A percentile compares a stretch with the other conserved stretches of the same genome.
Evolutionary conservation across 148 eudicot species (phyloP).

Genomic region (Rhododendron ovatum): DNA sequence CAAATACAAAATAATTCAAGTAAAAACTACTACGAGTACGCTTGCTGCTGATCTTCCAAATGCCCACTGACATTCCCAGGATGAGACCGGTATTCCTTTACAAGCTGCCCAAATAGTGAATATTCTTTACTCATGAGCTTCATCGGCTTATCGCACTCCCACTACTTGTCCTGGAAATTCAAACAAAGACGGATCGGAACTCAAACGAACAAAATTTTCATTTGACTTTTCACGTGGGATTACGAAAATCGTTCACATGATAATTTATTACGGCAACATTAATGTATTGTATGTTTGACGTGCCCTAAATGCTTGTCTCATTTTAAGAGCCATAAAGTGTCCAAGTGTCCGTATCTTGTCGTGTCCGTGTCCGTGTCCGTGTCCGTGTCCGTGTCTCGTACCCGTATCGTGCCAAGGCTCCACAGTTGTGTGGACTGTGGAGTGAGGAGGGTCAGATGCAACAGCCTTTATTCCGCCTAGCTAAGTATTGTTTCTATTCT

Average conservation of each 20-base stretch:
- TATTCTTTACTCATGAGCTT: conserved; percentile 59
- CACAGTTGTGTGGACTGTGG: too few relatives aligned
- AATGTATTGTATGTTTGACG: too few relatives aligned
- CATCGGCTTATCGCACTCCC: conserved; percentile 70
- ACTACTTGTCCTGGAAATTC: conserved; percentile 45
- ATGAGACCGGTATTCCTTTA: conserved; percentile 81
- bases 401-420: too few relatives aligned
- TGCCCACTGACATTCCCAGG: background rate
- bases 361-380: too few relatives aligned
- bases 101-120: conserved; percentile 66
- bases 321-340: too few relatives aligned
- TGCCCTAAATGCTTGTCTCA: too few relatives aligned
- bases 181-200: background rate
- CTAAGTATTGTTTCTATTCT: too few relatives aligned
- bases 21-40: background rate
- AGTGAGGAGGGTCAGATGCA: too few relatives aligned
- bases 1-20: too few relatives aligned
- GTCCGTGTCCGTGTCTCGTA: too few relatives aligned
- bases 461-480: too few relatives aligned
- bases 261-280: background rate
- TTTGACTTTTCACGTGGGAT: background rate
- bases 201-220: background rate
- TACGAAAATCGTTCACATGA: background rate
- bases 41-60: background rate
- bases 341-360: too few relatives aligned